Base-by-base conservation (phyloP, 1,284 basidiomycete species). In the Apiotrichum laibachii region DNA sequence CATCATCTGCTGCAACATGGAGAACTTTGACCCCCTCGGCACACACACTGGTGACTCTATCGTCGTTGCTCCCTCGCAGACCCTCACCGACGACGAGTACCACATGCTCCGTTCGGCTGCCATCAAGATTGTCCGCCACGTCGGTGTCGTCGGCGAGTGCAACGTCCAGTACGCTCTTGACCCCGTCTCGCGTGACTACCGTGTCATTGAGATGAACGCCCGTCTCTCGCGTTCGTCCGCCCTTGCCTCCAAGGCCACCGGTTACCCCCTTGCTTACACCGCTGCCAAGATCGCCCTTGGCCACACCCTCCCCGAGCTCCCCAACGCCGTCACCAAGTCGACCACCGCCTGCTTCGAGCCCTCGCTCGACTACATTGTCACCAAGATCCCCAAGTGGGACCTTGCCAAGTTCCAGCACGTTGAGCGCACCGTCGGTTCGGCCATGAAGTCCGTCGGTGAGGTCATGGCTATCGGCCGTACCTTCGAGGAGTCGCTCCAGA, bases 41-140 rank as follows among this genome's bases (percentile, higher is more conserved):
- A 98, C 92, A 45, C 96, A 99, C 79, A 99, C 96, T n/a, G 96
- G 96, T 72, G 96, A 99, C 78, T 99, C 95, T n/a, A 99, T 99
- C 72, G 96, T 99, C 73, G 93, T 99, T 47, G 96, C 96, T 6
- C 96, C 96, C 1, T 97, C 93, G 5, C 96, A 99, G 79, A 99
- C 96, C 2, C 82, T 99, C 18, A 91, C 94, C 40, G 96, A 99
- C 72, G 90, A 92, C 75, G 92, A 97, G 76, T 99, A 99, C 80
- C 94, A 99, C 81, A 99, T 99, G 96, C 84, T 99, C 67, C 90
- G 96, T 61, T 90, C 89, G 64, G 94, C 96, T 57, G 96, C 96
- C 39, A 88, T 99, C 81, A 98, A 99, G 81, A 90, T 93, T 62
- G 93, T 96, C 62, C 88, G 96, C 63, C 95, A 99, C 80, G 87